These are phyloP conservation scores for Venturia asperata DNA, from an alignment of 2,329 filamentous ascomycete genomes.

Conservation along the genomic window DNA sequence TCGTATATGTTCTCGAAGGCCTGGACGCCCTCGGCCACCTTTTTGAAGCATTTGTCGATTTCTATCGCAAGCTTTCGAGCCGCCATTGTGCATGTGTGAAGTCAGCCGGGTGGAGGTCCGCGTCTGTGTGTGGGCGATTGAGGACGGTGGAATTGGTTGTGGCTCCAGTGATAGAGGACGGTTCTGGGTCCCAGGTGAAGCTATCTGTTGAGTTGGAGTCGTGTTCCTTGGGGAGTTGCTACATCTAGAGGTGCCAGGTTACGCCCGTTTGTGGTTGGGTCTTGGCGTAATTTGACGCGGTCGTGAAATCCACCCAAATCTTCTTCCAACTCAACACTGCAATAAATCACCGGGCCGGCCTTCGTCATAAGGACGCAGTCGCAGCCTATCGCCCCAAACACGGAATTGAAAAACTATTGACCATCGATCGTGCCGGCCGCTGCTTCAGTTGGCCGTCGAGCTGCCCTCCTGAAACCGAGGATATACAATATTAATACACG, in stretches of 20 bases:
- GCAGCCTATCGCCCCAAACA: not conserved
- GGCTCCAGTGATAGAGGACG: not conserved
- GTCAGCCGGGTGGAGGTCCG: not conserved
- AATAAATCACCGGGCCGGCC: not conserved
- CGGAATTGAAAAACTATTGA: not conserved
- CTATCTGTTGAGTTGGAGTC: not conserved
- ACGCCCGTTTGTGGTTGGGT: too few species aligned
- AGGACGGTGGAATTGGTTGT: not conserved
- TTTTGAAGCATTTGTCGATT: conserved; percentile 99
- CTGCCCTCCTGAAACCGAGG: not conserved
- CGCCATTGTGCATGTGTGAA: conserved; percentile 57
- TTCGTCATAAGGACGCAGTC: not conserved
- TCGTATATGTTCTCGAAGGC: conserved; percentile 95
- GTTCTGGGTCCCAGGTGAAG: not conserved
- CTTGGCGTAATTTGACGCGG: too few species aligned
- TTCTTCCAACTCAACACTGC: not conserved
- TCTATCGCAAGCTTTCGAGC: conserved; percentile 95
- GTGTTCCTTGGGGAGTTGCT: not conserved
- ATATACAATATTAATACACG: not conserved
- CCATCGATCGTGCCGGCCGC: not conserved
- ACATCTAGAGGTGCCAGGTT: not conserved
- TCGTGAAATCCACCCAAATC: too few species aligned
- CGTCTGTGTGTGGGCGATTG: not conserved
- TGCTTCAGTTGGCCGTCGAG: not conserved
- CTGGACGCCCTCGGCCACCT: conserved; percentile 84